Evolutionary conservation across 179 eudicot genomes (phyloP).

Genomic region (Actinidia arguta): DNA sequence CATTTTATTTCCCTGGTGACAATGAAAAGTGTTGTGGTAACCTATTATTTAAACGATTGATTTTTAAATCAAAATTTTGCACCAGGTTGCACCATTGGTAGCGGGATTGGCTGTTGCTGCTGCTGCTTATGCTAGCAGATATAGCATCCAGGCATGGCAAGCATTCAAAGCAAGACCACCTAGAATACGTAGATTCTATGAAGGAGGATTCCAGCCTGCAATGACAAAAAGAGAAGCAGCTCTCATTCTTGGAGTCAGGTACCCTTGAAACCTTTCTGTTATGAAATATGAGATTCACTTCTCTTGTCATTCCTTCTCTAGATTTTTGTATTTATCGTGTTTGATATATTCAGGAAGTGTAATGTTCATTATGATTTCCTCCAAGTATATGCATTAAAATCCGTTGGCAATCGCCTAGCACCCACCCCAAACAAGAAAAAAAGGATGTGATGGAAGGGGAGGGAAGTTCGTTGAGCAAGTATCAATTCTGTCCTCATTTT

Average conservation of each 20-base stretch:
- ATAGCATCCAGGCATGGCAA: constrained; percentile 67
- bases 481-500: neutral
- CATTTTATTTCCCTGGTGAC: neutral
- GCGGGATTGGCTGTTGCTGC: constrained; percentile 60
- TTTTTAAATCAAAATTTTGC: constrained; percentile 16
- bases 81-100: constrained; percentile 52
- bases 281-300: neutral
- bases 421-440: neutral
- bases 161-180: constrained; percentile 75
- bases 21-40: neutral
- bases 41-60: neutral
- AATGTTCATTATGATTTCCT: neutral
- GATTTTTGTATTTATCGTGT: neutral
- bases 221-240: constrained; percentile 83
- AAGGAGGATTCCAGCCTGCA: constrained; percentile 69
- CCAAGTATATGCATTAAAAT: neutral
- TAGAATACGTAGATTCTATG: constrained; percentile 64
- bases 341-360: neutral
- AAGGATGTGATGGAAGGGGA: neutral
- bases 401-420: neutral
- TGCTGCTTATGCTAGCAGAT: constrained; percentile 63
- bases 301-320: neutral
- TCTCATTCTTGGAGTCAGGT: constrained; percentile 82
- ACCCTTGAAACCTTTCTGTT: neutral
- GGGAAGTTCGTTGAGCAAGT: neutral